Evolutionary conservation across 2,329 filamentous ascomycete species (phyloP), one percentile per base, ranked within the genome.

Genomic region (Monosporascus sp.): DNA sequence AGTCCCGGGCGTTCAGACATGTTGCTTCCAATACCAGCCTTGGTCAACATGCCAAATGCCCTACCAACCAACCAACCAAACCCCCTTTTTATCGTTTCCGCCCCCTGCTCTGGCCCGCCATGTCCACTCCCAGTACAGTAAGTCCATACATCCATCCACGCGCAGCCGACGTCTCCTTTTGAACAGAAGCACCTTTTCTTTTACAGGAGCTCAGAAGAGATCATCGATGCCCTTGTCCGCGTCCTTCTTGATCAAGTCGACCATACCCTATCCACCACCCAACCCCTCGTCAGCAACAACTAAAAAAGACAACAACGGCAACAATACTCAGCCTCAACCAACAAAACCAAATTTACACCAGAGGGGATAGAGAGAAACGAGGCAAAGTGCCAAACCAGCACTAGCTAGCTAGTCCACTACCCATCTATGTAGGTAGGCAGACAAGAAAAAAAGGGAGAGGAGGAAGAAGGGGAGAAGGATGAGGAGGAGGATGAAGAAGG

Each of bases 211-310:
- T 64, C 68, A 94, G 62, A 96, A 85, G 55, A 99, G 75, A 69
- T 96, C 92, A 59, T 90, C 84, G 59, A 99, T 88, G 17, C 87
- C 85, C 74, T 97, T 97, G 70, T 97, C 92, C 8, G 92, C 89
- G 68, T 99, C 94, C 64, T 91, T 89, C 67, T 89, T 88, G 66
- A 99, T 96, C 65, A 99, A 74, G 35, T 96, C 91, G 52, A 94
- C 73, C 94, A 99, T 99, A 27, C 93, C 94, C 91, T 95, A 55
- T 48, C 26, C 35, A 37, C 11, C 95, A 55, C 46, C 26, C 35
- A 37, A 11, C 37, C 16, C 4, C 35, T 20, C 19, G 60, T 72
- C 47, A 72, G 63, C 35, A 37, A n/a, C 16, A 19, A 16, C 24
- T n/a, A n/a, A n/a, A n/a, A n/a, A n/a, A n/a, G 6, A 26, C 24